phyloP scores from a whole-genome alignment of 1,284 basidiomycete species.

The Dichomitus squalens region DNA sequence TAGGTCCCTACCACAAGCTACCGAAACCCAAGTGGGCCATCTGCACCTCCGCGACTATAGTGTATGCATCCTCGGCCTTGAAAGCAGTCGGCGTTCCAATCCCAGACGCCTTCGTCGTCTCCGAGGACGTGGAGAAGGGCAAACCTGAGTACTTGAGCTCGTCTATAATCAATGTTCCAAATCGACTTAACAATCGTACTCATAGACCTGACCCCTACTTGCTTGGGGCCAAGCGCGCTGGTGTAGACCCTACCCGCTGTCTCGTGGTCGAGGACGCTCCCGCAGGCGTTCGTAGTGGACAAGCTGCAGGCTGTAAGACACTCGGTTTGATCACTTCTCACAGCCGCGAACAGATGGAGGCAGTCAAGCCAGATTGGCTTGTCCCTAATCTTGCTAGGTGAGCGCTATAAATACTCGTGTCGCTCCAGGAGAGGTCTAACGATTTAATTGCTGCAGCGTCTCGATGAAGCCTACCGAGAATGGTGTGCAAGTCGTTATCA shows the following conservation, averaged over 20 bases:
- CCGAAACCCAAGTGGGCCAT: conserved; percentile 67
- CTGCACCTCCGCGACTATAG: conserved; percentile 67
- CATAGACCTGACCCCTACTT: conserved; percentile 84
- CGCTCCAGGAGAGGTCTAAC: neutral
- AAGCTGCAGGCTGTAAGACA: conserved; percentile 78
- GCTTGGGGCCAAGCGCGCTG: conserved; percentile 65
- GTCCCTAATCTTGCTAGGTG: conserved; percentile 66
- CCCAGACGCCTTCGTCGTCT: conserved; percentile 72
- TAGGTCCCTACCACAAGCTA: conserved; percentile 43
- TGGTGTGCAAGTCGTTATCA: conserved; percentile 49
- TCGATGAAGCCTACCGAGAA: conserved; percentile 43
- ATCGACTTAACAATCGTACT: conserved; percentile 34
- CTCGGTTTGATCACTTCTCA: conserved; percentile 83
- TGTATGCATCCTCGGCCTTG: conserved; percentile 59
- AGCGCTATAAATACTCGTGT: conserved; percentile 6
- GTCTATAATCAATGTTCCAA: conserved; percentile 14
- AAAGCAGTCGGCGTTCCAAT: conserved; percentile 51
- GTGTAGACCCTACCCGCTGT: conserved; percentile 64
- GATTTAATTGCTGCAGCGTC: conserved; percentile 37
- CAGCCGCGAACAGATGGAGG: conserved; percentile 62
- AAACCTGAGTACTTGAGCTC: conserved; percentile 67
- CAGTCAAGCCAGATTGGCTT: conserved; percentile 58
- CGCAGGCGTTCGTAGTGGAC: conserved; percentile 73
- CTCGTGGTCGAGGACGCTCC: conserved; percentile 90
- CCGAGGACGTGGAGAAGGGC: conserved; percentile 78